Base-by-base conservation (phyloP, 2,329 filamentous ascomycete species). In the Cladophialophora exuberans region DNA sequence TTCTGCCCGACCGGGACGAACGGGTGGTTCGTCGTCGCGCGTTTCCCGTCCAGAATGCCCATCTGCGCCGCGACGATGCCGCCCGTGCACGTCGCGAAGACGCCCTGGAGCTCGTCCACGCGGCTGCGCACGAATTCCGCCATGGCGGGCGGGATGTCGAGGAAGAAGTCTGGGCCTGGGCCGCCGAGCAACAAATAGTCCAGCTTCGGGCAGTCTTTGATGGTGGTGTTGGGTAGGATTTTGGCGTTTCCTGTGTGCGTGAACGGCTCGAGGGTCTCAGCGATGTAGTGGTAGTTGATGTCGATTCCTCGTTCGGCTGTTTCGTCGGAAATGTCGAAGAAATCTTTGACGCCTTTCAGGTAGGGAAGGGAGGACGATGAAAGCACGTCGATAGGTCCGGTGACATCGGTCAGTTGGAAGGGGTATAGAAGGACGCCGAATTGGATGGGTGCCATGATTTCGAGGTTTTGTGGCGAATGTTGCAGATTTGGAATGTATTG, bases 1-100 rank as follows among this genome's bases (percentile, higher is more conserved):
- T 39, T 23, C 22, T 17, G 15, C 4, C 65, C 70, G 3, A 62
- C 54, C 22, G 67, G 59, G 39, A 70, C 66, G 2, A 62, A 62
- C 0, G 64, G 51, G 51, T 78, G 71, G 54, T 79, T 79, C 2
- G 71, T 66, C 0, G 76, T 79, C 0, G 76, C 76, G 1, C 58
- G 69, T 49, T 62, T 71, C 1, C 76, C 76, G 49, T 79, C 73
- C 0, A 79, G 61, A 6, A 73, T 63, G 0, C 75, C 75, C 0
- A 72, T 64, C 1, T 62, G 36, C 0, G 70, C 70, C 6, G 69
- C 62, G 23, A 56, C 54, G 9, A 46, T 15, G 1, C 28, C 54
- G 22, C 54, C 54, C 6, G 54, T 56, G 26, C 54, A 56, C 11
- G 54, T 52, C 5, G 54, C 48, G 41, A 56, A 56, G 13, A 56